Evolutionary conservation across 2,329 filamentous ascomycete genomes (phyloP).

Genomic region (Ophiosphaerella narmari): DNA sequence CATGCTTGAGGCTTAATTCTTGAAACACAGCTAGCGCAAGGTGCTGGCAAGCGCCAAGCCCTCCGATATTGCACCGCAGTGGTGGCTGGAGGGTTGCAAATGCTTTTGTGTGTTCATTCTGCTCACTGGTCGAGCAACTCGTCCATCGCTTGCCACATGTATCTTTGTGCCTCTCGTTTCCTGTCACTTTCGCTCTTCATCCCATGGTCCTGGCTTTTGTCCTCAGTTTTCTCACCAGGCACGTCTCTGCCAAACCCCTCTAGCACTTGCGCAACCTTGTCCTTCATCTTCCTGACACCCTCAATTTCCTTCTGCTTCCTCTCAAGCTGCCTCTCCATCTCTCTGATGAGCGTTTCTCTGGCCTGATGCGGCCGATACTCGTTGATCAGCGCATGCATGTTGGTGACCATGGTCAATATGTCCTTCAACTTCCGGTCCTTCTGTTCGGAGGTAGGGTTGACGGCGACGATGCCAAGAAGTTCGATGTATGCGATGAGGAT

Average conservation of each 20-base stretch:
- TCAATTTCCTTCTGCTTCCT: conserved; percentile 73
- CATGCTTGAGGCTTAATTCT: neutral
- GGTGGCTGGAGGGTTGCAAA: too few species aligned
- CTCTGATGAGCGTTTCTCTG: conserved; percentile 79
- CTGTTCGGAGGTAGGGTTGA: conserved; percentile 66
- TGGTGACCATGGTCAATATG: conserved; percentile 80
- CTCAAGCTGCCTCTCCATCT: conserved; percentile 86
- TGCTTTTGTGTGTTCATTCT: too few species aligned
- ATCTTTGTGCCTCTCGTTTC: conserved; percentile 33
- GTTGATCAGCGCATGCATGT: conserved; percentile 92
- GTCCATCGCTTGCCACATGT: conserved; percentile 45
- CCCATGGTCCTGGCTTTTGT: conserved; percentile 17
- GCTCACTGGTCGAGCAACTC: conserved; percentile 25
- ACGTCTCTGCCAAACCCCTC: conserved; percentile 61
- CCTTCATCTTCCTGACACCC: conserved; percentile 67
- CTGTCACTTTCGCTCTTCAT: conserved; percentile 16
- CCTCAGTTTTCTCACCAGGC: conserved; percentile 11
- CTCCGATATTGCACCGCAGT: too few species aligned
- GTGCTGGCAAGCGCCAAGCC: neutral
- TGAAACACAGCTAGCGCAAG: neutral
- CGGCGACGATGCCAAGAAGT: conserved; percentile 71
- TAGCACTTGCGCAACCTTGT: conserved; percentile 74
- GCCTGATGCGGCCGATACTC: conserved; percentile 94
- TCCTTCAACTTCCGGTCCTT: conserved; percentile 76
- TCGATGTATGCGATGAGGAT: conserved; percentile 88